These are phyloP conservation scores for Kalmusia sp. DNA, from an alignment of 2,329 filamentous ascomycete species.

Conservation along the genomic window DNA sequence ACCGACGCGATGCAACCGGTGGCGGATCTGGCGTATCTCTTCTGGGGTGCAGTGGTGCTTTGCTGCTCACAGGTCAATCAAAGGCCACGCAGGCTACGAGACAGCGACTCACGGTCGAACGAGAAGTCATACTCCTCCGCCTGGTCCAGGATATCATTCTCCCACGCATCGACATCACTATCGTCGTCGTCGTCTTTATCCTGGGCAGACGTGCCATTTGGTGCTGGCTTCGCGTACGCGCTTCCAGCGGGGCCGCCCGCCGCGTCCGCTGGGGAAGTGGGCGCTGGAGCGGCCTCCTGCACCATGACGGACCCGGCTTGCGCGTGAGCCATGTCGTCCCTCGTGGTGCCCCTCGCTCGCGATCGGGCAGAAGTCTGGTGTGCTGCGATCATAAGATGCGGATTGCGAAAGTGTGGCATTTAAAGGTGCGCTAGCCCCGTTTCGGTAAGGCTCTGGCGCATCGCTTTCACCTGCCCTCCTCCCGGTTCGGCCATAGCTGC, in stretches of 20 bases:
- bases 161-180: conserved; percentile 35
- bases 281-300: conserved; percentile 28
- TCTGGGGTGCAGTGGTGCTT: conserved; percentile 40
- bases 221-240: conserved; percentile 20
- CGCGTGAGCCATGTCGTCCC: conserved; percentile 36
- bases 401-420: conserved; percentile 20
- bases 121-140: conserved; percentile 37
- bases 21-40: conserved; percentile 72
- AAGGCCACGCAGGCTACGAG: background rate
- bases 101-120: conserved; percentile 23
- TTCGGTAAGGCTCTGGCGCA: background rate
- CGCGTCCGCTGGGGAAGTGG: conserved; percentile 24
- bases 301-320: conserved; percentile 35
- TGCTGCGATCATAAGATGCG: conserved; percentile 17
- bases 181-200: conserved; percentile 29
- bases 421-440: conserved; percentile 16
- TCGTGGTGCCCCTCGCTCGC: conserved; percentile 15
- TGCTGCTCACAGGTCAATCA: conserved; percentile 19
- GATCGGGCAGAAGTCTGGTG: conserved; percentile 13
- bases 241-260: conserved; percentile 21
- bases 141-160: conserved; percentile 45
- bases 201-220: conserved; percentile 22
- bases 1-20: conserved; percentile 77
- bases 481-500: background rate
- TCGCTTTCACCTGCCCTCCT: background rate